Evolutionary conservation across 345 rosid species (phyloP).

Genomic region (Citrus mangshanensis): DNA sequence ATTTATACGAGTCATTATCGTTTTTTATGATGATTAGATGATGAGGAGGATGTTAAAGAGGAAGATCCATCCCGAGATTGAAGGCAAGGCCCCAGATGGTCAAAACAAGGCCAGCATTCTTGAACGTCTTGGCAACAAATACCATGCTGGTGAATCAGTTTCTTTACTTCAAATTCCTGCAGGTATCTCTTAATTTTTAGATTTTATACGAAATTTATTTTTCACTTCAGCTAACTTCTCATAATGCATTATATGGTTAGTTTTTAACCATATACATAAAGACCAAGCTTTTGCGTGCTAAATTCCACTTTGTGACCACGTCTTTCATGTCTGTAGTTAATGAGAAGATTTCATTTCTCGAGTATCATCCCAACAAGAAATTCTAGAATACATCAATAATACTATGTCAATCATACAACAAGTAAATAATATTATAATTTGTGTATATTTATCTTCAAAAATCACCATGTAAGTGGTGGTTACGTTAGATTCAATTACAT

Average conservation of each 20-base stretch:
- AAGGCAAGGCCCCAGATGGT: constrained; percentile 35
- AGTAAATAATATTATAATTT: too few relatives aligned
- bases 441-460: too few relatives aligned
- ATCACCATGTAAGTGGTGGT: accelerated
- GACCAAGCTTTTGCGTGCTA: background rate
- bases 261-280: background rate
- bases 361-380: background rate
- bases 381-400: too few relatives aligned
- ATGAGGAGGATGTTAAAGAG: constrained; percentile 81
- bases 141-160: constrained; percentile 37
- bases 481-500: too few relatives aligned
- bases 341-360: background rate
- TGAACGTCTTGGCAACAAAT: constrained; percentile 19
- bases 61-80: constrained; percentile 84
- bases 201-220: background rate
- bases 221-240: background rate
- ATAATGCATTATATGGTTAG: background rate
- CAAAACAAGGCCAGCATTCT: constrained; percentile 25
- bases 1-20: background rate
- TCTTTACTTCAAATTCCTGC: constrained; percentile 42
- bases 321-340: too few relatives aligned
- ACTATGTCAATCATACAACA: accelerated
- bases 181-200: constrained; percentile 23
- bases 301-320: background rate
- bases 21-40: constrained; percentile 37